Evolutionary conservation across 176 grass and related monocot species (phyloP), one percentile per base, ranked within the genome.

Genomic region (Rhynchospora pubera): DNA sequence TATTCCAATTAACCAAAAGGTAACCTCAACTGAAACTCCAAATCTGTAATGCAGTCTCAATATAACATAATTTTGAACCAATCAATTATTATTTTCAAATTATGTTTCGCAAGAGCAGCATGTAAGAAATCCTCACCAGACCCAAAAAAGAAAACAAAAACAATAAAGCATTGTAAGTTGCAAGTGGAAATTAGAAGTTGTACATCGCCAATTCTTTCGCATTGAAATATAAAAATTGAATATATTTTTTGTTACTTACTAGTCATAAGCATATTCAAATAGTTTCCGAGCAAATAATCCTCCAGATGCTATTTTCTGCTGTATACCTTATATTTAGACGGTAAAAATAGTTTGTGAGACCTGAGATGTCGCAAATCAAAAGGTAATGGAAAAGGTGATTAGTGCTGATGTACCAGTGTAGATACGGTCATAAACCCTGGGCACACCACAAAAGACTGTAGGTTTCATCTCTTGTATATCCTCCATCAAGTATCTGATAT

Each of bases 391-490:
- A 19, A 52, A 15, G 9, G 6, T 24, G 24, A 73, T 83, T 24
- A 10, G 10, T 73, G 84, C 15, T 19, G 18, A 72, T 68, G 18
- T 79, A 94, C 95, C 92, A 82, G 89, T 75, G 74, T 98, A 94
- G 84, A 98, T 91, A 55, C 90, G 95, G 68, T 98, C 95, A 83
- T 94, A 98, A 86, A 98, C 92, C 56, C 95, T 90, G 44, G 95
- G 95, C 48, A 98, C 95, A 77, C 95, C 95, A 32, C 92, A 98
- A 73, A 98, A 98, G 64, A 98, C 71, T 80, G 95, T 98, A 5
- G 95, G 95, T 84, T 91, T 92, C 90, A 98, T 90, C 67, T 91
- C 82, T 79, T 91, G 85, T 61, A 98, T 86, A 89, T 94, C 95
- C 70, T 94, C 92, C 92, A 98, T 94, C 32, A 98, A 84, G 58